phyloP scores from a whole-genome alignment of 148 eudicot species.

The Beta vulgaris region DNA sequence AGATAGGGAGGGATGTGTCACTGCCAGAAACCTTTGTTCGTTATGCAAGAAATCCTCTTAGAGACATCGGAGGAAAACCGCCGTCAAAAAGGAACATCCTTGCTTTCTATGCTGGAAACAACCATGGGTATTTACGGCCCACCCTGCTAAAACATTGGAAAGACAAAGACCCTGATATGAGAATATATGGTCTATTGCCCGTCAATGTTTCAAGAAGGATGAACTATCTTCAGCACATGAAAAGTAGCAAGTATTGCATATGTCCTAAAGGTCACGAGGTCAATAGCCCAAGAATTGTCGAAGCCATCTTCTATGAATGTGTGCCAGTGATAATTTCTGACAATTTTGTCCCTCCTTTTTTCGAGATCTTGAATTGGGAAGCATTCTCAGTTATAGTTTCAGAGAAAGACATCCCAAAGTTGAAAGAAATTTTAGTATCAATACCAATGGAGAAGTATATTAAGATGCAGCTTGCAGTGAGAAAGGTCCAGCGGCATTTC shows the following conservation, averaged over 20 bases:
- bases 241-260: conserved; percentile 79
- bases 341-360: conserved; percentile 84
- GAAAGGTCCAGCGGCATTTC: conserved; percentile 70
- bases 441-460: conserved; percentile 61
- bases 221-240: conserved; percentile 79
- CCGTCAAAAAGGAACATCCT: conserved; percentile 61
- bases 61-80: conserved; percentile 74
- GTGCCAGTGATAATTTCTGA: conserved; percentile 88
- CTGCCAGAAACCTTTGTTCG: conserved; percentile 78
- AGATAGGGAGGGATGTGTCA: conserved; percentile 75
- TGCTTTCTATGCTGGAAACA: conserved; percentile 81
- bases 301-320: conserved; percentile 78
- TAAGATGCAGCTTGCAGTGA: conserved; percentile 64
- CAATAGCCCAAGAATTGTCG: conserved; percentile 82
- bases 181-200: conserved; percentile 69
- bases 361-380: conserved; percentile 75
- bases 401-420: conserved; percentile 74
- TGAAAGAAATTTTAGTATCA: conserved; percentile 54
- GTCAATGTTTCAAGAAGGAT: conserved; percentile 56
- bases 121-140: conserved; percentile 78
- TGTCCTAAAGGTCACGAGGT: conserved; percentile 91
- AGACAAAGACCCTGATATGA: conserved; percentile 69
- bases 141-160: conserved; percentile 64
- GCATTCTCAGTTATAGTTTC: conserved; percentile 64
- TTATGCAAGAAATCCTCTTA: conserved; percentile 60